A percentile compares a stretch with the other conserved stretches of the same genome.
These are phyloP conservation scores for Phanerodontia chrysosporium DNA, from an alignment of 768 basidiomycete species.

Conservation along the genomic window DNA sequence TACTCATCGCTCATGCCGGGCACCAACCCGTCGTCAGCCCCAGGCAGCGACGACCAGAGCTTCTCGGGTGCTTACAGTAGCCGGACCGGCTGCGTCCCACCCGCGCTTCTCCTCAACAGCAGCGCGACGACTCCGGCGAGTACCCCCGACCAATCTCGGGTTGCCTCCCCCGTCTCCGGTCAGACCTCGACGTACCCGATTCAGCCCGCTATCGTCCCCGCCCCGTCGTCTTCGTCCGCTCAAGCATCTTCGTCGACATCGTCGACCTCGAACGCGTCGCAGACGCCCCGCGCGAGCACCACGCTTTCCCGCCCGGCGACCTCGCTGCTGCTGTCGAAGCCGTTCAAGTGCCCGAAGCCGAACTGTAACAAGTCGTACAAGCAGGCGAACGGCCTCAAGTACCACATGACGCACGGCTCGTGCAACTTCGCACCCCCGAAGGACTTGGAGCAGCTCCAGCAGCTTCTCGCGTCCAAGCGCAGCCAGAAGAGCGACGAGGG, in stretches of 20 bases:
- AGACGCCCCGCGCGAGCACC: constrained; percentile 36
- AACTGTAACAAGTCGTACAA: constrained; percentile 97
- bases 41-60: not conserved
- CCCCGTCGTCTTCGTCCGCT: constrained; percentile 24
- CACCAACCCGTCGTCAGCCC: constrained; percentile 28
- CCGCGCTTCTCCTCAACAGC: constrained; percentile 56
- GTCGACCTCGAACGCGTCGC: constrained; percentile 10
- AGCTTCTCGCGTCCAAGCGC: constrained; percentile 52
- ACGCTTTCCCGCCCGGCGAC: constrained; percentile 49
- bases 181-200: constrained; percentile 11
- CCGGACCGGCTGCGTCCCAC: constrained; percentile 53
- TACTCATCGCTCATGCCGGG: constrained; percentile 63
- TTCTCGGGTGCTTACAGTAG: constrained; percentile 24
- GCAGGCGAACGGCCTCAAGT: constrained; percentile 93
- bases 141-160: constrained; percentile 47
- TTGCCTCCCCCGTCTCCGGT: constrained; percentile 28
- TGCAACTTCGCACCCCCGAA: constrained; percentile 93
- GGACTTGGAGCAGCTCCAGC: constrained; percentile 73
- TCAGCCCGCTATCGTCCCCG: constrained; percentile 18
- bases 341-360: constrained; percentile 90
- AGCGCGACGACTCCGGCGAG: constrained; percentile 40
- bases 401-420: constrained; percentile 88
- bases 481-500: constrained; percentile 31
- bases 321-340: constrained; percentile 71
- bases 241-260: constrained; percentile 20